phyloP scores from a whole-genome alignment of 176 grass and related monocot species.

The Musa acuminata region DNA sequence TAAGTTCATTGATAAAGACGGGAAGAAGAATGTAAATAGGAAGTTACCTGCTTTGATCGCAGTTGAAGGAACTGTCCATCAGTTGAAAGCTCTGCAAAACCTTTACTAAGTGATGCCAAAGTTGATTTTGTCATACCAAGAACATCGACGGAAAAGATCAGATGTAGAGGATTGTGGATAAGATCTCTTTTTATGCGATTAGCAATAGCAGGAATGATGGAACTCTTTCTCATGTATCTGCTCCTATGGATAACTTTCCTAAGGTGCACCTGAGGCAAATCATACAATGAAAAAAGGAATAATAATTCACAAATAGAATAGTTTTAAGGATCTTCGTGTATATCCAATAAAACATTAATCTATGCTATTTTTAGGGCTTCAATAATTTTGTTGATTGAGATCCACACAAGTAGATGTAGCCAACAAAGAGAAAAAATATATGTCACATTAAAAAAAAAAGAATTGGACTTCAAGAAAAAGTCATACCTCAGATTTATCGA shows the following conservation, averaged over 20 bases:
- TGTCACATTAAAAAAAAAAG: no score
- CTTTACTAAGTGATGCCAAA: slow-evolving; percentile 91
- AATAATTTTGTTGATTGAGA: no score
- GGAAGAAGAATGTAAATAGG: slow-evolving; percentile 11
- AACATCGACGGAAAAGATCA: slow-evolving; percentile 91
- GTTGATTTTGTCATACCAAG: slow-evolving; percentile 95
- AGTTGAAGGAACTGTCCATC: slow-evolving; percentile 93
- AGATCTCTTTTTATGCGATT: slow-evolving; percentile 88
- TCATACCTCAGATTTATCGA: not conserved
- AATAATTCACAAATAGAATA: not conserved
- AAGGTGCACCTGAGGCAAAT: slow-evolving; percentile 58
- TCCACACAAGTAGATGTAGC: no score
- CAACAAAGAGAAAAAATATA: no score
- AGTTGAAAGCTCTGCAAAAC: slow-evolving; percentile 93
- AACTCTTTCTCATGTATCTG: slow-evolving; percentile 77
- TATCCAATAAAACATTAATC: no score
- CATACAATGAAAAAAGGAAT: not conserved
- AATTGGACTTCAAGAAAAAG: no score
- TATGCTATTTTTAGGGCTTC: no score
- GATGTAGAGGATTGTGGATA: slow-evolving; percentile 94
- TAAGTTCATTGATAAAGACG: slow-evolving; percentile 15
- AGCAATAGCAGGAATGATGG: slow-evolving; percentile 61
- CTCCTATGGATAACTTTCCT: slow-evolving; percentile 80
- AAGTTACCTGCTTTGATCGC: slow-evolving; percentile 81
- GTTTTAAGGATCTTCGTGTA: not conserved